Evolutionary conservation across 345 rosid species (phyloP).

Genomic region (Cardamine resedifolia): DNA sequence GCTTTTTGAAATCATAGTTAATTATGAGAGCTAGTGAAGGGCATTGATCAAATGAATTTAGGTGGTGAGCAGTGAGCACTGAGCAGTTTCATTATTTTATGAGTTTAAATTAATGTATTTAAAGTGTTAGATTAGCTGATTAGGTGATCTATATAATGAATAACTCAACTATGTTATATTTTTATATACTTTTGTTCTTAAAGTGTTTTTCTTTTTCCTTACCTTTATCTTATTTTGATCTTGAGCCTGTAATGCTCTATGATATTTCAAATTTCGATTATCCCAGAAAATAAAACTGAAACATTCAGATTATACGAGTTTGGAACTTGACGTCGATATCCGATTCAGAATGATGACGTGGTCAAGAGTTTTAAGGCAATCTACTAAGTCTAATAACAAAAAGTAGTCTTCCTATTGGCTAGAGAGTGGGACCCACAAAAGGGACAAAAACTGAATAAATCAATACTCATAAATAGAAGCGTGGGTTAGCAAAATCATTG

Average conservation of each 20-base stretch:
- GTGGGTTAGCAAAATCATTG: slow-evolving; percentile 35
- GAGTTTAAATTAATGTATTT: not conserved
- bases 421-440: not conserved
- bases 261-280: not conserved
- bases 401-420: slow-evolving; percentile 1
- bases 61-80: not conserved
- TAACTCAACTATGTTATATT: not conserved
- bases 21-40: slow-evolving; percentile 25
- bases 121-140: slow-evolving; percentile 6
- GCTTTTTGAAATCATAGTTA: slow-evolving; percentile 26
- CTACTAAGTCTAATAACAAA: not conserved
- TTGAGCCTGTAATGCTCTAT: not conserved
- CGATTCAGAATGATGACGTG: slow-evolving; percentile 8
- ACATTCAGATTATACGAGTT: not conserved
- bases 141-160: slow-evolving; percentile 29
- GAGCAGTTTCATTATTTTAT: not conserved
- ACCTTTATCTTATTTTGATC: not conserved
- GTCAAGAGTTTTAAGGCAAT: slow-evolving; percentile 15
- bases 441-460: not conserved
- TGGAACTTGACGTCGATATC: not conserved
- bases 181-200: not conserved
- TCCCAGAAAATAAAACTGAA: too few species aligned
- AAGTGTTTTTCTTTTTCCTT: too few species aligned
- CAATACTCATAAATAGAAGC: not conserved
- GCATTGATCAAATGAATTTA: slow-evolving; percentile 21